Evolutionary conservation across 179 eudicot species (phyloP), one percentile per base, ranked within the genome.

Genomic region (Silene noctiflora): DNA sequence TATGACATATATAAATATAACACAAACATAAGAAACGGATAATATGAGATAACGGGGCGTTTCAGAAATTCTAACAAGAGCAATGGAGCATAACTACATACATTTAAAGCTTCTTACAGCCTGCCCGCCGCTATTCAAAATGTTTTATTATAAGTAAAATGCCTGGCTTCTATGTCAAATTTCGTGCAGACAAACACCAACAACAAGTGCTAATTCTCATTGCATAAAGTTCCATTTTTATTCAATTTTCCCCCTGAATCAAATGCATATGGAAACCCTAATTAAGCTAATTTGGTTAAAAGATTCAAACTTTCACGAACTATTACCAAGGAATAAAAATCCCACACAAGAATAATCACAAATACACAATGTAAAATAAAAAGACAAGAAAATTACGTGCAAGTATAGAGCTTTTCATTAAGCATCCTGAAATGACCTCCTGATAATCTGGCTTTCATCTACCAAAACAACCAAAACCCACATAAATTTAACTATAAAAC

Each of bases 401-500:
- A 93, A 81, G 98, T 95, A 83, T 95, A 95, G 59, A 95, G 96
- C 87, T 88, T 95, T 87, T 95, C 99, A 76, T 93, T 95, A 51
- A 95, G 83, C 99, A 93, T 95, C 76, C 99, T 87, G 71, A 95
- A 95, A 83, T 93, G 96, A 4, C 97, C 95, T 55, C 97, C 97
- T 1, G 97, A 81, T 79, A 93, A 80, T 83, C 85, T 91, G 0
- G 97, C 98, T 77, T 86, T 93, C 98, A 91, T 91, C 99, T 95
- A 81, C 77, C 4, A 67, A 51, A 67, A 20, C 33, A 53, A 39
- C 55, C 20, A 0, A 39, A 68, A 68, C 27, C 27, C 35, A 24
- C 29, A 10, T 16, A 64, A 64, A 2, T 27, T 0, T 22, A 61
- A 5, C 3, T 1, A 3, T 29, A 35, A 44, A 16, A 10, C 8